Evolutionary conservation across 2,329 filamentous ascomycete genomes (phyloP).

Genomic region (Tolypocladium amazonense): DNA sequence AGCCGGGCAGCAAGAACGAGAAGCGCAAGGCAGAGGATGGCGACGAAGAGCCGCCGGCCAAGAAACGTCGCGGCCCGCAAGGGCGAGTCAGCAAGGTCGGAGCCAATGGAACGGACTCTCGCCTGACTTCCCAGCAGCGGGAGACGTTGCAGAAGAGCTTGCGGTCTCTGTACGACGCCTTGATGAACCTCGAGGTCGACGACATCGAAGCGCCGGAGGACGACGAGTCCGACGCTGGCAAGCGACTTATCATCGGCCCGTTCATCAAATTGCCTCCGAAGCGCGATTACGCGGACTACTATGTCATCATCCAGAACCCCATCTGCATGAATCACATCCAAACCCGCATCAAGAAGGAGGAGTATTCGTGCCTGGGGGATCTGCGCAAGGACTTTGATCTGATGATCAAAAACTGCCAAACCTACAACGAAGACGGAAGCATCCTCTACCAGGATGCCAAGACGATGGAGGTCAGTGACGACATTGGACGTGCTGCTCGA

Average conservation of each 20-base stretch:
- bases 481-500: neutral
- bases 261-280: slow-evolving; percentile 89
- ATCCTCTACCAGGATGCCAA: slow-evolving; percentile 87
- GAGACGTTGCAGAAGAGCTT: slow-evolving; percentile 70
- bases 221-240: slow-evolving; percentile 47
- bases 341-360: slow-evolving; percentile 90
- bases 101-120: slow-evolving; percentile 22
- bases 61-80: slow-evolving; percentile 66
- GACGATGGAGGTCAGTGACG: slow-evolving; percentile 67
- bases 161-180: slow-evolving; percentile 62
- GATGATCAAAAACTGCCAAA: slow-evolving; percentile 83
- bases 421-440: slow-evolving; percentile 94
- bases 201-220: slow-evolving; percentile 49
- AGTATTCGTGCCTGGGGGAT: slow-evolving; percentile 73
- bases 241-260: slow-evolving; percentile 80
- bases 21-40: slow-evolving; percentile 83
- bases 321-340: slow-evolving; percentile 96
- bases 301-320: slow-evolving; percentile 80
- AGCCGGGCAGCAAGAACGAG: slow-evolving; percentile 60
- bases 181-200: slow-evolving; percentile 79
- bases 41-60: slow-evolving; percentile 66
- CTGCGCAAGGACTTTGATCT: slow-evolving; percentile 74
- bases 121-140: slow-evolving; percentile 59
- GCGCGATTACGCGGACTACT: slow-evolving; percentile 89
- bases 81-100: slow-evolving; percentile 53